Conservation (phyloP, 805 yeast species). For the Yarrowia sp. region DNA sequence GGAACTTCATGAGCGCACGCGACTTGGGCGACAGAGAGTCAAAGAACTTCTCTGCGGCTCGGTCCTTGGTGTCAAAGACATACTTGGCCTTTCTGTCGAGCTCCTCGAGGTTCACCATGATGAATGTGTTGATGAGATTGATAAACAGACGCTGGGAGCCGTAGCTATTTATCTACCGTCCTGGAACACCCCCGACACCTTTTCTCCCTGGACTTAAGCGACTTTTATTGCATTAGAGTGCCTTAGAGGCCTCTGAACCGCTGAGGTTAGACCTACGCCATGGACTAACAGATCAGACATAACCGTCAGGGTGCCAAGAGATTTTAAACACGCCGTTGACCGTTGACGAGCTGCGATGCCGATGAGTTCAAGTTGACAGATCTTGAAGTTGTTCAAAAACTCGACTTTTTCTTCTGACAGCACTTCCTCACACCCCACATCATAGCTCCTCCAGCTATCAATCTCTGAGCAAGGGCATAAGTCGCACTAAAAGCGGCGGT, state of each 20-base stretch:
- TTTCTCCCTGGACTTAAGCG: not conserved
- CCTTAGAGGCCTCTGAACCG: not conserved
- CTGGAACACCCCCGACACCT: not conserved
- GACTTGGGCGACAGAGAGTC: slow-evolving; percentile 14
- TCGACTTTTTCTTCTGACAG: too few species aligned
- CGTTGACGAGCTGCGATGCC: not conserved
- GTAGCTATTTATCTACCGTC: not conserved
- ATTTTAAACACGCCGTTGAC: not conserved
- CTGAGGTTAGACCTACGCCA: slow-evolving; percentile 3
- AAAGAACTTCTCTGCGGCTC: slow-evolving; percentile 14
- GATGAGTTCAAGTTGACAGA: too few species aligned
- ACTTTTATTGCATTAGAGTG: not conserved
- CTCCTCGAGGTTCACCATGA: slow-evolving; percentile 11
- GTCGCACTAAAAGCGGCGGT: not conserved
- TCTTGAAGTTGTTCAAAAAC: too few species aligned
- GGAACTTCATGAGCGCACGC: slow-evolving; percentile 14
- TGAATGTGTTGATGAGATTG: not conserved
- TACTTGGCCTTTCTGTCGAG: slow-evolving; percentile 33
- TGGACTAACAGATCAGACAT: not conserved
- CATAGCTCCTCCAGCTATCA: not conserved
- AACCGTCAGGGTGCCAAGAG: slow-evolving; percentile 12
- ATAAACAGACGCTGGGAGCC: not conserved
- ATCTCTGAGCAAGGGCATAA: not conserved
- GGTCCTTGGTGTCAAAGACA: slow-evolving; percentile 36
- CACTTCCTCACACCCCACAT: not conserved